Evolutionary conservation across 306 rosid genomes (phyloP), one percentile per base, ranked within the genome.

Genomic region (Lotus japonicus): DNA sequence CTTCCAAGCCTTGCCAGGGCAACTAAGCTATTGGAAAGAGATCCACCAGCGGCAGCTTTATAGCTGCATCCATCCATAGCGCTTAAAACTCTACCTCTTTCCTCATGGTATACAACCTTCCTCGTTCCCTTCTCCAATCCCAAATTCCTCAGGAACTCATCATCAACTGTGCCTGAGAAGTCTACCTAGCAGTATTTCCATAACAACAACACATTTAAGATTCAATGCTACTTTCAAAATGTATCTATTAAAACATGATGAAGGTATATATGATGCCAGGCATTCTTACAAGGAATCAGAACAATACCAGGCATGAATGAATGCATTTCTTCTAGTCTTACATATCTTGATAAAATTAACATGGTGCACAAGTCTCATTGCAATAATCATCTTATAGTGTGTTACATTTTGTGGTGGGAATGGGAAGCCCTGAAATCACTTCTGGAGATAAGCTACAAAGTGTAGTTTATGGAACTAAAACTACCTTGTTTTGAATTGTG

Each of bases 51-150:
- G 1, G 97, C 98, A 9, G 98, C 98, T 81, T 90, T 94, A 79
- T 94, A 94, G 89, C 81, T 88, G 72, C 96, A 83, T 13, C 98
- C 98, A 69, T 94, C 98, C 98, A 94, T 94, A 28, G 97, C 98
- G 77, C 71, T 85, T 85, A 94, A 85, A 61, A 90, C 92, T 78
- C 89, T 80, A 15, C 98, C 97, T 67, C 98, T 86, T 79, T 88
- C 98, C 80, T 94, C 97, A n/a, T 88, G 98, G 72, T 90, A 82
- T 59, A 90, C 87, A 21, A 90, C 72, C 83, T 86, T 94, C 81
- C 97, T 65, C 2, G 89, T 86, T 66, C 97, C 98, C 84, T 94
- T 94, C 73, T 94, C 98, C 38, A 94, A 74, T 15, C 78, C 97
- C 82, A 94, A 70, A 26, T 82, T 94, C 79, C 74, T 75, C 72